These are phyloP conservation scores for Brasenia schreberi DNA, from an alignment of 164 flowering plant genomes.

Conservation along the genomic window DNA sequence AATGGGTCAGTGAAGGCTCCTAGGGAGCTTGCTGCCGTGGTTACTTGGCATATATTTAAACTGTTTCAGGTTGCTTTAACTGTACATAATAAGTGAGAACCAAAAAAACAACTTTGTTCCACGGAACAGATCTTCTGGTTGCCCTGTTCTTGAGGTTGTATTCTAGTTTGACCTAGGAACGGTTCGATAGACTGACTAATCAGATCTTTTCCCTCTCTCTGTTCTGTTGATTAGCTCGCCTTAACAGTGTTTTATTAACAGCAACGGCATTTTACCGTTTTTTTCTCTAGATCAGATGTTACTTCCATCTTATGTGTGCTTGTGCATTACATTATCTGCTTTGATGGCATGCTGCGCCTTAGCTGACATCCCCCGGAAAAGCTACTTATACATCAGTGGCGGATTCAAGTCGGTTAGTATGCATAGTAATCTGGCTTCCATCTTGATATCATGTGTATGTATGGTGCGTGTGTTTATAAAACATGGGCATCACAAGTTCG, in stretches of 20 bases:
- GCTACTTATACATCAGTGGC: no score
- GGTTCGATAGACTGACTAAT: conserved; percentile 29
- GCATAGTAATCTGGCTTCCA: no score
- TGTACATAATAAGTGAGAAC: conserved; percentile 19
- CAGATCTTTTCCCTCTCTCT: conserved; percentile 7
- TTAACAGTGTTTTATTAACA: conserved; percentile 12
- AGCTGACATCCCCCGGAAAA: no score
- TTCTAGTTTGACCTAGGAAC: conserved; percentile 8
- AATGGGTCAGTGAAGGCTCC: conserved; percentile 25
- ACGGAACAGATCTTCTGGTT: conserved; percentile 16
- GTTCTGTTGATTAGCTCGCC: conserved; percentile 4
- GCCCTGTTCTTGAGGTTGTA: conserved; percentile 45
- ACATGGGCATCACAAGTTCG: no score
- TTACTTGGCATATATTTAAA: conserved; percentile 10
- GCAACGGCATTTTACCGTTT: background rate
- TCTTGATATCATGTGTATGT: no score
- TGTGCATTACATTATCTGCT: no score
- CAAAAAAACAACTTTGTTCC: background rate
- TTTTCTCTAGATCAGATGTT: no score
- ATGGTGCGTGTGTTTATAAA: no score
- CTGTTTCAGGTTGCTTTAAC: conserved; percentile 10
- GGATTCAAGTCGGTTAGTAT: no score
- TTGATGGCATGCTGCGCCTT: no score
- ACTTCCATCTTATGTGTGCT: no score
- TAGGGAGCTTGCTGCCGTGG: conserved; percentile 9